Evolutionary conservation across 352 stramenopile genomes (phyloP).

Genomic region (Saprolegnia parasitica): DNA sequence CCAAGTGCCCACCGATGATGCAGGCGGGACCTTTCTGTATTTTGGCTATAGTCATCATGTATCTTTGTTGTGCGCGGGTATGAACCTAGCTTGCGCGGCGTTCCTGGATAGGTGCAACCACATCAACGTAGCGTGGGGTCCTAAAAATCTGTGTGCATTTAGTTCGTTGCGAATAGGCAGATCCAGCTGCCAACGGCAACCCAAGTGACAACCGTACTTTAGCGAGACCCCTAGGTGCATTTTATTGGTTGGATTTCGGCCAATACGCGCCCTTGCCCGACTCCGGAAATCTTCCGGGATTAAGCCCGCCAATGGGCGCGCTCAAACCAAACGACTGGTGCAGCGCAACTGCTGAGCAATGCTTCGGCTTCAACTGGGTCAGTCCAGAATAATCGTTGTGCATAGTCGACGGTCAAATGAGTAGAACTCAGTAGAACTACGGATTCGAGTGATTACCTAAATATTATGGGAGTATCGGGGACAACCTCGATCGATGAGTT

Average conservation of each 20-base stretch:
- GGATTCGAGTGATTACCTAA: constrained; percentile 30
- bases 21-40: too few relatives aligned
- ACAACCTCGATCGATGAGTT: constrained; percentile 26
- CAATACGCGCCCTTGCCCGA: background rate
- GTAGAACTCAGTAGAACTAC: constrained; percentile 1
- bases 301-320: constrained; percentile 1
- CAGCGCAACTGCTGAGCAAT: background rate
- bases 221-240: background rate
- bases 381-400: background rate
- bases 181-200: background rate
- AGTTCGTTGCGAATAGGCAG: background rate
- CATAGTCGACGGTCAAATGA: background rate
- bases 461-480: constrained; percentile 24
- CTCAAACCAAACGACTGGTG: constrained; percentile 1
- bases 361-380: background rate
- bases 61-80: too few relatives aligned
- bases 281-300: background rate
- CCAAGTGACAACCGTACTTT: background rate
- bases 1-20: too few relatives aligned
- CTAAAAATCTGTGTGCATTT: too few relatives aligned
- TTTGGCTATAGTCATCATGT: too few relatives aligned
- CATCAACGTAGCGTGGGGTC: too few relatives aligned
- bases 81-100: too few relatives aligned
- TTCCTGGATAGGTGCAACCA: too few relatives aligned
- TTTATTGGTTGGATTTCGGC: constrained; percentile 3